Conservation (phyloP, 2,329 filamentous ascomycete species). For the Fusarium poae region DNA sequence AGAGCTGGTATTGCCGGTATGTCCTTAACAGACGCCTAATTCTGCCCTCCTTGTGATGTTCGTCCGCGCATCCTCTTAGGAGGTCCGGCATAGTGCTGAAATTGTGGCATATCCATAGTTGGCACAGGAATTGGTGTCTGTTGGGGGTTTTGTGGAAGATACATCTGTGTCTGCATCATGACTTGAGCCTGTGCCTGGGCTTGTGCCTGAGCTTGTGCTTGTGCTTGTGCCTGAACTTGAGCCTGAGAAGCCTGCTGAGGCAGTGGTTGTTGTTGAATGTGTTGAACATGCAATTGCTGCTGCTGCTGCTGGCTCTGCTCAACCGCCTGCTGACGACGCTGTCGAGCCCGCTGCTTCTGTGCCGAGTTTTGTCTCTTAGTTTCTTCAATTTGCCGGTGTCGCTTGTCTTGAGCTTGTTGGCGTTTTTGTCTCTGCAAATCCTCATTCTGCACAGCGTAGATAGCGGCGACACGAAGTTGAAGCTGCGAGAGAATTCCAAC, state of each 20-base stretch:
- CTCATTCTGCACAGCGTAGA: conserved; percentile 61
- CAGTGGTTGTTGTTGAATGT: conserved; percentile 47
- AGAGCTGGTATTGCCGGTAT: too few relatives aligned
- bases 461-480: conserved; percentile 59
- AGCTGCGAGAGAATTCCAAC: conserved; percentile 56
- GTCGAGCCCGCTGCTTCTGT: conserved; percentile 46
- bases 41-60: conserved; percentile 41
- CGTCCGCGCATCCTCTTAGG: conserved; percentile 50
- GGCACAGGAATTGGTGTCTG: conserved; percentile 49
- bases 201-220: conserved; percentile 46
- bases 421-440: conserved; percentile 58
- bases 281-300: conserved; percentile 39
- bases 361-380: conserved; percentile 45
- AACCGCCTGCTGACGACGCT: conserved; percentile 45
- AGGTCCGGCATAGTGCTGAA: conserved; percentile 50
- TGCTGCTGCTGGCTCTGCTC: conserved; percentile 47
- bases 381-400: conserved; percentile 57
- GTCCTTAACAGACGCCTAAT: not conserved
- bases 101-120: conserved; percentile 48
- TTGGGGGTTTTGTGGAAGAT: conserved; percentile 45
- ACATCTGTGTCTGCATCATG: conserved; percentile 50
- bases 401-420: conserved; percentile 55
- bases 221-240: conserved; percentile 37
- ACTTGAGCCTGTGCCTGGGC: conserved; percentile 44
- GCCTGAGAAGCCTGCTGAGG: conserved; percentile 44